Evolutionary conservation across 192 early-diverging fungal genomes (phyloP), one percentile per base, ranked within the genome.

Genomic region (Backusella sp.): DNA sequence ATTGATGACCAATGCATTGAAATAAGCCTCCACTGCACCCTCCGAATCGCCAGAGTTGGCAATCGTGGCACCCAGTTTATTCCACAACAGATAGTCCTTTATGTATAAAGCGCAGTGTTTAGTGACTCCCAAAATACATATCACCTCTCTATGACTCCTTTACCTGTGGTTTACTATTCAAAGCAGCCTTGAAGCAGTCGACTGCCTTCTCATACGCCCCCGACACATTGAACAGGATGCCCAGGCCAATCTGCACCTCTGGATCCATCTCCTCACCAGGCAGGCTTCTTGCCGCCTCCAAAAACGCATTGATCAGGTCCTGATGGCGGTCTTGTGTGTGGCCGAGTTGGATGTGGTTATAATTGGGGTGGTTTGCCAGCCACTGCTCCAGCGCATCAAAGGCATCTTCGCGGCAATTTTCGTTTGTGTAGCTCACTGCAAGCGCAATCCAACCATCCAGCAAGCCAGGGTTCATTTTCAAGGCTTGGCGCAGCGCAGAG

Each of bases 81-180:
- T 99, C 96, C 96, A 99, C 69, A 98, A 83, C 77, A 98, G 79
- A 82, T 96, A 97, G 80, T 99, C 96, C 78, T 91, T 79, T n/a
- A 23, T 7, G 68, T 35, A 35, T 11, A 46, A 23, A 44, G 14
- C 59, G 30, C 37, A 3, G n/a, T 30, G 11, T 3, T 17, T 12
- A 32, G 11, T 69, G 26, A 53, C 14, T 2, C 26, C 6, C 26
- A 32, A 32, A 32, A 32, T 32, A 72, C 35, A 26, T 34, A 26
- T n/a, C 7, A 19, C 21, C 39, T 4, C 11, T 44, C 11, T 71
- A 8, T 41, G 15, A 19, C 21, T 14, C 46, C 46, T 39, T 72
- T 75, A 84, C 76, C 73, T 80, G 78, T 6, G 98, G 98, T 26
- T 92, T 90, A 66, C 88, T 89, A 26, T 90, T 90, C 66, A 99